A percentile compares a stretch with the other conserved stretches of the same genome.
phyloP scores from a whole-genome alignment of 2,329 filamentous ascomycete genomes.

The Penicillium rolfsii region DNA sequence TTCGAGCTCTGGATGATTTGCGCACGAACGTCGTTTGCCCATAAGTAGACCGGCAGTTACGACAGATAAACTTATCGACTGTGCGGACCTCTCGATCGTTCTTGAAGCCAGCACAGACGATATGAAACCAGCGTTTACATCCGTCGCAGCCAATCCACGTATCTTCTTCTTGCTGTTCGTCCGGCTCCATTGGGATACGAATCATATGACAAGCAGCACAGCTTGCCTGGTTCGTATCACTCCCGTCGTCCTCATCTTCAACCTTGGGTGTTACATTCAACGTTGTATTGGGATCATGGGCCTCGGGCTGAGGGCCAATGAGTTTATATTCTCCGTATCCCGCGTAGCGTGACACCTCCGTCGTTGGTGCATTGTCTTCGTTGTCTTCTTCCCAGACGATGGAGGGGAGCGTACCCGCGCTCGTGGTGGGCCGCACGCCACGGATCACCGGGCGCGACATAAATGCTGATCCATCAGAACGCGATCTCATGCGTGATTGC shows the following conservation, averaged over 20 bases:
- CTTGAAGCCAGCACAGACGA: conserved; percentile 67
- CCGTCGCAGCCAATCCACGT: conserved; percentile 70
- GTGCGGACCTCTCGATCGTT: conserved; percentile 65
- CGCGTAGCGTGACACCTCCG: conserved; percentile 16
- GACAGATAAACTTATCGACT: conserved; percentile 70
- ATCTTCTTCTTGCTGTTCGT: conserved; percentile 56
- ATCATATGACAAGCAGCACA: conserved; percentile 63
- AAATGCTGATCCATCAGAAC: conserved; percentile 48
- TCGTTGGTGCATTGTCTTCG: conserved; percentile 21
- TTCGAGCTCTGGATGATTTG: conserved; percentile 67
- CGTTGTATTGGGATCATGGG: conserved; percentile 16
- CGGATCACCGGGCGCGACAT: conserved; percentile 43
- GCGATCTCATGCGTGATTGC: conserved; percentile 45
- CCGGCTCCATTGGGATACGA: conserved; percentile 54
- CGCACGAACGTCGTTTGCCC: conserved; percentile 69
- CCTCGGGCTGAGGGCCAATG: conserved; percentile 9
- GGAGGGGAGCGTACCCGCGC: conserved; percentile 40
- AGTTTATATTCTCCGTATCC: conserved; percentile 17
- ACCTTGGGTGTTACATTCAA: conserved; percentile 29
- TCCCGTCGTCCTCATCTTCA: conserved; percentile 36
- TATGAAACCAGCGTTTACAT: conserved; percentile 71
- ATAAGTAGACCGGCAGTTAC: conserved; percentile 60
- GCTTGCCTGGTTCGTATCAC: conserved; percentile 47
- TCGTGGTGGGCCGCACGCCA: conserved; percentile 43
- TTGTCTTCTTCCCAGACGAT: conserved; percentile 40